Evolutionary conservation across 495 filamentous ascomycete species (phyloP).

Genomic region (Immersiella caudata): DNA sequence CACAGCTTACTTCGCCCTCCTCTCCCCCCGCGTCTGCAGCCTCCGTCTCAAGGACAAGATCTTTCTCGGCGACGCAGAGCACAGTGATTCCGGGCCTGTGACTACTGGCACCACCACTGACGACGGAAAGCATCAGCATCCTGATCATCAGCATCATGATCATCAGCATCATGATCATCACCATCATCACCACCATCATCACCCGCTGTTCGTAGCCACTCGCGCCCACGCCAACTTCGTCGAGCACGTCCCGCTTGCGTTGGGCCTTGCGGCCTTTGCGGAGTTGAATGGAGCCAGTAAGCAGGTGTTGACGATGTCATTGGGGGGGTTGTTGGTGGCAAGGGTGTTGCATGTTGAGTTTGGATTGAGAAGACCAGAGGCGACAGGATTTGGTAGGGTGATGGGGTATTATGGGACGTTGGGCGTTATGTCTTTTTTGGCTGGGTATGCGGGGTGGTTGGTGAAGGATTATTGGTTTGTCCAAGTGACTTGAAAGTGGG

Average conservation of each 20-base stretch:
- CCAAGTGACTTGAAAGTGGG: neutral
- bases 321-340: conserved; percentile 42
- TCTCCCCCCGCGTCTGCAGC: conserved; percentile 45
- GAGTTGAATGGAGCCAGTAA: conserved; percentile 49
- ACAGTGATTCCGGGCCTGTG: neutral
- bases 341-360: conserved; percentile 46
- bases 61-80: conserved; percentile 31
- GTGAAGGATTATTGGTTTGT: conserved; percentile 31
- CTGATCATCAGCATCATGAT: conserved; percentile 3
- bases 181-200: conserved; percentile 32
- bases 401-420: conserved; percentile 44
- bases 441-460: conserved; percentile 43
- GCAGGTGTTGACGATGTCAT: conserved; percentile 37
- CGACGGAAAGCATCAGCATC: conserved; percentile 29
- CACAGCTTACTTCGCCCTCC: conserved; percentile 47
- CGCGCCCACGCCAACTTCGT: conserved; percentile 47
- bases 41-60: conserved; percentile 40
- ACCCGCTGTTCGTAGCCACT: conserved; percentile 27
- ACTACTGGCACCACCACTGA: conserved; percentile 28
- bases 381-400: conserved; percentile 39
- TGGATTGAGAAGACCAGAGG: conserved; percentile 35
- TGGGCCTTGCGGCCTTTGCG: conserved; percentile 34
- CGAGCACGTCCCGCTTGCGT: conserved; percentile 46
- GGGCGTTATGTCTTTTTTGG: conserved; percentile 40
- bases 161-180: conserved; percentile 1